These are phyloP conservation scores for Lycium barbarum DNA, from an alignment of 257 asterid genomes.

Conservation along the genomic window DNA sequence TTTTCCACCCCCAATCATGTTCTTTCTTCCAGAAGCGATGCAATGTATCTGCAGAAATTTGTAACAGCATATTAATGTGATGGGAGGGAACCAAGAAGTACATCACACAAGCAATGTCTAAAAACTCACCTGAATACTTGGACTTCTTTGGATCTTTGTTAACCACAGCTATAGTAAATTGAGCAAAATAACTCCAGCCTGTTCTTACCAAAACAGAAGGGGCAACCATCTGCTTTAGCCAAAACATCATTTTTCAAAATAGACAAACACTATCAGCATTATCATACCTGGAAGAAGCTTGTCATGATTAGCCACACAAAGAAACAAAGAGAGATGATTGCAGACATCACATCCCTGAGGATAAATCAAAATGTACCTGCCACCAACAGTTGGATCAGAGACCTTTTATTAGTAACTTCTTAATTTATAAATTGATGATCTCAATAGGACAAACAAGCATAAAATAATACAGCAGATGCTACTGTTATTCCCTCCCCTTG, in stretches of 20 bases:
- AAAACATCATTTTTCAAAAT: background rate
- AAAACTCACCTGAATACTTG: slow-evolving; percentile 74
- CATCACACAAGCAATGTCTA: background rate
- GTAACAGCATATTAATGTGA: too few species aligned
- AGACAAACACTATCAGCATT: background rate
- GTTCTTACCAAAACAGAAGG: slow-evolving; percentile 26
- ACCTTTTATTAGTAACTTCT: background rate
- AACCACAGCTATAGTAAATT: slow-evolving; percentile 90
- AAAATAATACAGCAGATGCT: background rate
- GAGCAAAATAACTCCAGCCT: slow-evolving; percentile 99
- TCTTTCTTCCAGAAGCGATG: too few species aligned
- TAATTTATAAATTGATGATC: background rate
- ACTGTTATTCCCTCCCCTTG: background rate
- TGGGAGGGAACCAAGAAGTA: too few species aligned
- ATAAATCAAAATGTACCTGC: slow-evolving; percentile 88
- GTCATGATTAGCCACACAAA: slow-evolving; percentile 94
- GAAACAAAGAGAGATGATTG: slow-evolving; percentile 92
- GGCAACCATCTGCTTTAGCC: too few species aligned
- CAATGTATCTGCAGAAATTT: too few species aligned
- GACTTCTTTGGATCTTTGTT: slow-evolving; percentile 91
- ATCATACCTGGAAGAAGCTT: slow-evolving; percentile 87
- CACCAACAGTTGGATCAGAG: slow-evolving; percentile 40
- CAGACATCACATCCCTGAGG: slow-evolving; percentile 96
- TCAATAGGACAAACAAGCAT: background rate
- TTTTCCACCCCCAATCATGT: too few species aligned